Conservation (phyloP, 148 eudicot species). For the Polygonum aviculare region DNA sequence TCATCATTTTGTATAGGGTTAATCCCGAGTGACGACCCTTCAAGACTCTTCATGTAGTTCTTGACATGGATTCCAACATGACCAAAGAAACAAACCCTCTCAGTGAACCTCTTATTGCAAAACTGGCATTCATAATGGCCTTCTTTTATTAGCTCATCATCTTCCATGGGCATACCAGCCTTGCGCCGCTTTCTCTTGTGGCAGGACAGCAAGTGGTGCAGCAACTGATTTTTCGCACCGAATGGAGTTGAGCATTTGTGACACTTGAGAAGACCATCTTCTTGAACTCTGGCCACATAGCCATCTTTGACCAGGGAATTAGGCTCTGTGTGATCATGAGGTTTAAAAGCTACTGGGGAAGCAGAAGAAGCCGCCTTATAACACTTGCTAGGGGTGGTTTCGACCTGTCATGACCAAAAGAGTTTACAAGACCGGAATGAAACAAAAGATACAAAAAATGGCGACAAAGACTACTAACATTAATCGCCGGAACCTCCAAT, state of each 20-base stretch:
- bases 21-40: slow-evolving; percentile 31
- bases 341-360: slow-evolving; percentile 14
- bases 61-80: slow-evolving; percentile 71
- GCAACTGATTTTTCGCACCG: slow-evolving; percentile 37
- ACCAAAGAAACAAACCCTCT: slow-evolving; percentile 61
- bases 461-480: slow-evolving; percentile 37
- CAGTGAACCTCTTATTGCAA: slow-evolving; percentile 55
- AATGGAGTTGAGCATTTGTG: slow-evolving; percentile 51
- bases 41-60: slow-evolving; percentile 47
- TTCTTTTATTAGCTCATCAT: slow-evolving; percentile 43
- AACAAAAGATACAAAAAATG: neutral
- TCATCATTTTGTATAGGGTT: slow-evolving; percentile 21
- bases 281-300: slow-evolving; percentile 21
- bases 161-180: slow-evolving; percentile 46
- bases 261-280: slow-evolving; percentile 36
- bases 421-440: slow-evolving; percentile 1
- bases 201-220: slow-evolving; percentile 57
- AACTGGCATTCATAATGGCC: slow-evolving; percentile 76
- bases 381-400: slow-evolving; percentile 17
- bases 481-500: slow-evolving; percentile 19
- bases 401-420: slow-evolving; percentile 29
- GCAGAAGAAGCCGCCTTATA: slow-evolving; percentile 16
- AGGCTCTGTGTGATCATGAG: slow-evolving; percentile 34
- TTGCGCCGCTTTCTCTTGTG: slow-evolving; percentile 61
- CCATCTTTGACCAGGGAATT: slow-evolving; percentile 19